Base-by-base conservation (phyloP, 106 monocot species). In the Allium fistulosum region DNA sequence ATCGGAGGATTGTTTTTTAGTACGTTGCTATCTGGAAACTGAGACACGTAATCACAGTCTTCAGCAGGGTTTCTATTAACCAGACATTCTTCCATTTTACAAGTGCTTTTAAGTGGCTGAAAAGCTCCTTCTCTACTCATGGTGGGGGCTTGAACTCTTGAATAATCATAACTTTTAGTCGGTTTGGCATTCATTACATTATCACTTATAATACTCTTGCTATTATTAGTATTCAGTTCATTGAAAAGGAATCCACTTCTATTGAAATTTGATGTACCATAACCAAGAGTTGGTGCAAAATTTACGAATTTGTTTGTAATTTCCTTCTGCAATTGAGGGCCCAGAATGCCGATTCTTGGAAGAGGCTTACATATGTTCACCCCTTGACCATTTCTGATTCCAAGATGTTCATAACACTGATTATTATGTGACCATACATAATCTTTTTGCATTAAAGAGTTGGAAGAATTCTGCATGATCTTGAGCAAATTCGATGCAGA, bases 1-100 rank as follows among this genome's bases (percentile, higher is more conserved):
- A 5, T 37, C 37, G 37, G 4, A 37, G 5, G 37, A 5, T 37
- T 37, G 37, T 37, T 37, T 37, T 0, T 37, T 4, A 5, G 4
- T 37, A 37, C 5, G 1, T 37, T 37, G 5, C 4, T 37, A 37
- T 37, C 37, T 37, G 37, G 5, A 37, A 37, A 37, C 37, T 37
- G 37, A 5, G 37, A 37, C 92, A 92, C 92, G 68, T 84, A 97
- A 55, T 82, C 77, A 62, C 76, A 79, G 59, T 78, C 49, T 66
- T 88, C 88, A 97, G 96, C 96, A 53, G 96, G 96, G 48, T 97
- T 97, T 76, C 83, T 80, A 71, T 92, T 97, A 66, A 87, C 37
- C 64, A 72, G 59, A 59, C 96, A 97, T 17, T 80, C 67, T 57
- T 79, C 75, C 16, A 56, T 66, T 51, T 61, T 61, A 7, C 17